Percentiles rank a stretch among this genome's conserved stretches.
Conservation (phyloP, 2,329 filamentous ascomycete genomes). For the Fusarium devonianum region DNA sequence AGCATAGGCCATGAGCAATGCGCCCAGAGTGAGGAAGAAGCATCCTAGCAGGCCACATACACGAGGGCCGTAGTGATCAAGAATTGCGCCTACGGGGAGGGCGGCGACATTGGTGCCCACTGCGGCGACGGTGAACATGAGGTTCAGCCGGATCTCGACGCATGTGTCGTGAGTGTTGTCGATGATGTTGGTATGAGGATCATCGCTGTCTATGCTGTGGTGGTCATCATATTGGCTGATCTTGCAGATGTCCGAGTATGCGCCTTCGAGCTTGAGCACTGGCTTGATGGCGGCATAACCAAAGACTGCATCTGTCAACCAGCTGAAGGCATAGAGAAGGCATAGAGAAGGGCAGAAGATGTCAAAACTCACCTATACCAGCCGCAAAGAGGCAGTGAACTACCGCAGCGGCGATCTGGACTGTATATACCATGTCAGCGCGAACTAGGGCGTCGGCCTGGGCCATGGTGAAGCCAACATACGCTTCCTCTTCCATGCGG, state of each 20-base stretch:
- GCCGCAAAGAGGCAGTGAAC: constrained; percentile 73
- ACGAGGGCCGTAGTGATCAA: constrained; percentile 83
- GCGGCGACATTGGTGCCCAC: constrained; percentile 89
- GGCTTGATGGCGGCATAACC: constrained; percentile 87
- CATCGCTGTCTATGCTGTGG: constrained; percentile 4
- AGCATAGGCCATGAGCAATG: constrained; percentile 72
- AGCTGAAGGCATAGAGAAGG: neutral
- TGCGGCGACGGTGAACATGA: constrained; percentile 92
- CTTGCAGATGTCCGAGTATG: constrained; percentile 71
- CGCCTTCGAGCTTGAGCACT: constrained; percentile 74
- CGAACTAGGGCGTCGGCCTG: too few species aligned
- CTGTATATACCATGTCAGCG: constrained; percentile 27
- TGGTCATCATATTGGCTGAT: constrained; percentile 17
- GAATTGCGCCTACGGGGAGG: constrained; percentile 82
- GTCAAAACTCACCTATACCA: constrained; percentile 57
- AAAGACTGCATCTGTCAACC: constrained; percentile 61
- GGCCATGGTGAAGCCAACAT: constrained; percentile 14
- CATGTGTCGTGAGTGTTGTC: constrained; percentile 46
- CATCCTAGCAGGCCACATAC: constrained; percentile 75
- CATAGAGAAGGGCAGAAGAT: neutral
- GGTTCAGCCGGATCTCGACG: constrained; percentile 71
- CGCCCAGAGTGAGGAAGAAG: constrained; percentile 72
- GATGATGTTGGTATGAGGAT: constrained; percentile 18
- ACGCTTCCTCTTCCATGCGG: constrained; percentile 62
- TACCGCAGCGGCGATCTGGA: constrained; percentile 43